Conservation (phyloP, 192 early-diverging fungal species). For the Entomortierella parvispora region DNA sequence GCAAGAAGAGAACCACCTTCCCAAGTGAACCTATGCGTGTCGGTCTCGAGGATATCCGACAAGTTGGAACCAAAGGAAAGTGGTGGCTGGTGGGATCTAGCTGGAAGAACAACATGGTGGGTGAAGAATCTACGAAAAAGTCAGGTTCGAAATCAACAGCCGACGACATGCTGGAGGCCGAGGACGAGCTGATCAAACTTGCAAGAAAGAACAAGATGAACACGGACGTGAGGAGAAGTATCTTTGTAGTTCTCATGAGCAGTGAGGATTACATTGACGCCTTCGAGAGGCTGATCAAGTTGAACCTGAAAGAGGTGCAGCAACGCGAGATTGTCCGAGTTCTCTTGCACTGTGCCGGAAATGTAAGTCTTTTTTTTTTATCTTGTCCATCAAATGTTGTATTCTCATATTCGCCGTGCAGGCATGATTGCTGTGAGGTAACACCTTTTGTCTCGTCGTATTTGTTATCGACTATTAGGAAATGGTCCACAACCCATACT, state of each 20-base stretch:
- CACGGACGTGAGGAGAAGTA: constrained; percentile 91
- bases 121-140: constrained; percentile 48
- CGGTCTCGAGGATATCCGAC: constrained; percentile 84
- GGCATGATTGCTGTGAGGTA: not conserved
- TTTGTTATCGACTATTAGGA: constrained; percentile 62
- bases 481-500: constrained; percentile 93
- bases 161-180: constrained; percentile 54
- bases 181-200: constrained; percentile 76
- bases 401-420: too few relatives aligned
- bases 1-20: constrained; percentile 61
- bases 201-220: constrained; percentile 95
- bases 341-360: constrained; percentile 87
- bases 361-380: constrained; percentile 56
- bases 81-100: constrained; percentile 99
- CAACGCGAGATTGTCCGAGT: constrained; percentile 96
- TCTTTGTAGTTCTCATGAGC: constrained; percentile 93
- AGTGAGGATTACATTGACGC: constrained; percentile 96
- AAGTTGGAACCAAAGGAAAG: constrained; percentile 82
- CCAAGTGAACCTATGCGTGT: constrained; percentile 85
- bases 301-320: constrained; percentile 91
- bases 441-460: not conserved
- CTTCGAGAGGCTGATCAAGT: constrained; percentile 84
- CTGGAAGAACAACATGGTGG: constrained; percentile 83
- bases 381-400: constrained; percentile 5
- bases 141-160: constrained; percentile 41